Base-by-base conservation (phyloP, 73 alveolate species). In the Stentor coeruleus region DNA sequence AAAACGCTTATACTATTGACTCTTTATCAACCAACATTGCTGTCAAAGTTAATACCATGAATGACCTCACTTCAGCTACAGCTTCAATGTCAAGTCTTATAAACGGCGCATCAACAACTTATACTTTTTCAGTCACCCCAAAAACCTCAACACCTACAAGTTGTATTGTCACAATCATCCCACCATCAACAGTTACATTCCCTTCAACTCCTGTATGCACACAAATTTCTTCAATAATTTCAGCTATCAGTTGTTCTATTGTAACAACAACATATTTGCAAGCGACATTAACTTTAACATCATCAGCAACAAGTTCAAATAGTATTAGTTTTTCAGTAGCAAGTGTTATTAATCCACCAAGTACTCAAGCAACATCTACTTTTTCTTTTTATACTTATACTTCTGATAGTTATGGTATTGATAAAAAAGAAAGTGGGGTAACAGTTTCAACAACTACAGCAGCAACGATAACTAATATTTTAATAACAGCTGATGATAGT, bases 161-260 rank as follows among this genome's bases (percentile, higher is more conserved):
- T 6, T 80, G 41, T 74, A 38, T 60, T 3, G 57, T 85, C 3
- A 38, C 82, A 0, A 35, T 85, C 73, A 85, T 75, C 3, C 76
- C 84, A 35, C 91, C 91, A 35, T 14, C 59, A 33, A 74, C 76
- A 41, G 36, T 59, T 0, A 59, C 91, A 4, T 42, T 85, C 0
- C 91, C 91, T 11, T 38, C 84, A 20, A 81, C 81, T 20, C 74
- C 84, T 0, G 33, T 74, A 3, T 85, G 91, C 60, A 26, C 91
- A 28, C 14, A 20, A 66, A 0, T 2, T 20, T 20, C 40, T 31
- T 20, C 40, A 1, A 66, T 31, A 20, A 31, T 66, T 2, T 20
- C 79, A 66, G 33, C 40, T 1, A 66, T 66, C 79, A 66, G 15
- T 33, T 20, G 79, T 33, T 66, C 40, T 40, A 20, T 31, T 1